These are phyloP conservation scores for Pseudocercospora pini-densiflorae DNA, from an alignment of 2,329 filamentous ascomycete species.

Conservation along the genomic window DNA sequence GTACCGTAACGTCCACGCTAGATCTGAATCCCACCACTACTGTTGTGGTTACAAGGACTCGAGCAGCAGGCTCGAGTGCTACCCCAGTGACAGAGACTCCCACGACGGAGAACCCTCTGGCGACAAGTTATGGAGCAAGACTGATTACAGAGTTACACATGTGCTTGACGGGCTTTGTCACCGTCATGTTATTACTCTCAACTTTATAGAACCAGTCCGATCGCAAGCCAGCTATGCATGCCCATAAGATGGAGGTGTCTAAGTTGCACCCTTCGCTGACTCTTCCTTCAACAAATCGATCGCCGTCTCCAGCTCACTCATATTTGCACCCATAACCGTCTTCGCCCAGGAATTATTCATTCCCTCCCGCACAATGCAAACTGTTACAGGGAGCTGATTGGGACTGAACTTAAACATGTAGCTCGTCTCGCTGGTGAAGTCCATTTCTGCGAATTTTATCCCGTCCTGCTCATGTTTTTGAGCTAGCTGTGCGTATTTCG, in stretches of 20 bases:
- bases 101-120: neutral
- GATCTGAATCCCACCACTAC: neutral
- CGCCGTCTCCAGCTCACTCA: constrained; percentile 16
- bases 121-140: neutral
- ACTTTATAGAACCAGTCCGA: too few relatives aligned
- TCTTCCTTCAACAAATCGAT: constrained; percentile 18
- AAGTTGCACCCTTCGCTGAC: neutral
- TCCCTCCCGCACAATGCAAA: constrained; percentile 24
- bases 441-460: constrained; percentile 28
- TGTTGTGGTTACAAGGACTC: neutral
- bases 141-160: neutral
- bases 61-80: neutral
- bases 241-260: neutral
- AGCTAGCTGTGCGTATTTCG: constrained; percentile 24
- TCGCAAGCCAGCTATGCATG: neutral
- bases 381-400: constrained; percentile 31
- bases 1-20: neutral
- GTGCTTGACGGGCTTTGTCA: neutral
- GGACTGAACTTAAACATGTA: constrained; percentile 31
- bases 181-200: too few relatives aligned
- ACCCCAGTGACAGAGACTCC: neutral
- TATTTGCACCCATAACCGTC: constrained; percentile 28
- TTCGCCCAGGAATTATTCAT: constrained; percentile 21
- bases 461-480: constrained; percentile 6
- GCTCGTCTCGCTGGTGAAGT: constrained; percentile 24